Conservation (phyloP, 106 monocot genomes). For the Ottelia alismoides region DNA sequence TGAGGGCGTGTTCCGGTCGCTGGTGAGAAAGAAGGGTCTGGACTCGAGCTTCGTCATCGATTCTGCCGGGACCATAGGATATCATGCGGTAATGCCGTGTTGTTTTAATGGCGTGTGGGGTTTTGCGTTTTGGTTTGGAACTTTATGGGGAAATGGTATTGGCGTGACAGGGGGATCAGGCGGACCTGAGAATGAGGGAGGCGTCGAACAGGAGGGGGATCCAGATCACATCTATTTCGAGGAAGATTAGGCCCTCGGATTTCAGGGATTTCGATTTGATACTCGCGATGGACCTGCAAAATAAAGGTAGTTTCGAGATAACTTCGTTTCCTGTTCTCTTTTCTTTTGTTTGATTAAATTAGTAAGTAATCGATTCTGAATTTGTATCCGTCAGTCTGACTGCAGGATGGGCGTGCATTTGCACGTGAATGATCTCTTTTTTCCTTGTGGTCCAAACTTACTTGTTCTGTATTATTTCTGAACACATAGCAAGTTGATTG, state of each 20-base stretch:
- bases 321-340: no score
- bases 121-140: no score
- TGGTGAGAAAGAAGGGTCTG: conserved; percentile 44
- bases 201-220: conserved; percentile 66
- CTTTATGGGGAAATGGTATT: neutral
- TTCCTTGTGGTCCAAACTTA: neutral
- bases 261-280: conserved; percentile 87
- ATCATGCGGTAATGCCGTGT: conserved; percentile 45
- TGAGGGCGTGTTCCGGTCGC: conserved; percentile 60
- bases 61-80: conserved; percentile 75
- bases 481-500: no score
- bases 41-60: conserved; percentile 57
- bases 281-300: conserved; percentile 84
- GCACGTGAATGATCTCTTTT: neutral
- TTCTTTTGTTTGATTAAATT: no score
- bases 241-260: conserved; percentile 51
- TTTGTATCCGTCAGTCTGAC: neutral
- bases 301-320: conserved; percentile 32
- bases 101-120: no score
- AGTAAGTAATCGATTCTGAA: neutral
- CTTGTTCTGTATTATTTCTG: neutral
- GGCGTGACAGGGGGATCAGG: conserved; percentile 39
- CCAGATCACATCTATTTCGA: conserved; percentile 70
- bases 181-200: conserved; percentile 58
- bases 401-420: no score